Percentiles rank a stretch among this genome's conserved stretches.
These are phyloP conservation scores for Astragalus membranaceus DNA, from an alignment of 306 rosid genomes.

Conservation along the genomic window DNA sequence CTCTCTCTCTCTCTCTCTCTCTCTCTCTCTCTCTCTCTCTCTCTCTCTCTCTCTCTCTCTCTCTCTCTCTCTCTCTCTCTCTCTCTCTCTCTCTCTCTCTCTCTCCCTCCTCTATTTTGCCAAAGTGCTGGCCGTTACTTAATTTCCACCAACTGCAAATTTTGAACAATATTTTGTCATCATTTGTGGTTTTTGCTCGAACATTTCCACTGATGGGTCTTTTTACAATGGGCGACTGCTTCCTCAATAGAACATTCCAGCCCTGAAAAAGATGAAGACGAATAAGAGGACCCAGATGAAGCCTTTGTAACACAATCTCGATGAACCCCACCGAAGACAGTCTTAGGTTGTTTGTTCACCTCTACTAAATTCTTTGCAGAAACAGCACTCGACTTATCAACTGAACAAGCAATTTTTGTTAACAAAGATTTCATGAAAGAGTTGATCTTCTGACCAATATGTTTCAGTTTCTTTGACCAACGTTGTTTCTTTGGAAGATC, in stretches of 20 bases:
- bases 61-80: not conserved
- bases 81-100: no score
- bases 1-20: no score
- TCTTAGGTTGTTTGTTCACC: not conserved
- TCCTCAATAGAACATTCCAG: constrained; percentile 56
- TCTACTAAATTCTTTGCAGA: constrained; percentile 27
- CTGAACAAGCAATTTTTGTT: constrained; percentile 38
- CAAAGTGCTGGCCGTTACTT: not conserved
- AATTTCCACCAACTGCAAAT: constrained; percentile 25
- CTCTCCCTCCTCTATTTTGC: not conserved
- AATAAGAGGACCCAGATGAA: constrained; percentile 11
- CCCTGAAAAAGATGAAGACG: constrained; percentile 68
- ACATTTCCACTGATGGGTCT: constrained; percentile 28
- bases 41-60: no score
- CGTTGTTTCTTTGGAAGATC: constrained; percentile 25
- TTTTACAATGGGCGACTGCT: constrained; percentile 74
- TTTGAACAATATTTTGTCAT: constrained; percentile 16
- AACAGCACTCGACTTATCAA: constrained; percentile 23
- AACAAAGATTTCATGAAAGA: constrained; percentile 60
- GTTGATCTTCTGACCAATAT: constrained; percentile 42
- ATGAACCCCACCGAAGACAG: constrained; percentile 13
- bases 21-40: no score
- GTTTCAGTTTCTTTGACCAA: constrained; percentile 50
- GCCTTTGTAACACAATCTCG: constrained; percentile 25
- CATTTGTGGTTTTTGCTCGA: constrained; percentile 11